These are phyloP conservation scores for Durio zibethinus DNA, from an alignment of 345 rosid genomes.

Conservation along the genomic window DNA sequence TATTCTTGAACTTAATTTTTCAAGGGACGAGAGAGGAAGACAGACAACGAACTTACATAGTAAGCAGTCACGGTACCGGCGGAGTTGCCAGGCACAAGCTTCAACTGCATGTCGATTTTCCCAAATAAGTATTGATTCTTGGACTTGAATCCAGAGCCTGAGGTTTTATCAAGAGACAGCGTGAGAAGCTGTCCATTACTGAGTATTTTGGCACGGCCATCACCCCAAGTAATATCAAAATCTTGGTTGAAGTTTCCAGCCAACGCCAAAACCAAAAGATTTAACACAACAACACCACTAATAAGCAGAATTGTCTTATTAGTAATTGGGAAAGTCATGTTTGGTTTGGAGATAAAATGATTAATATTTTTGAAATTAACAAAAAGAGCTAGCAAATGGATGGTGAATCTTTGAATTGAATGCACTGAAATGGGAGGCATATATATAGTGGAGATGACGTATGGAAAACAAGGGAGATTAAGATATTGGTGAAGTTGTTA, in stretches of 20 bases:
- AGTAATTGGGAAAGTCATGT: not conserved
- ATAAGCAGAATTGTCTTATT: not conserved
- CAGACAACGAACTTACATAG: constrained; percentile 39
- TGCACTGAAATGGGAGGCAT: not conserved
- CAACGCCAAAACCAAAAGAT: not conserved
- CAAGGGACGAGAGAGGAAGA: not conserved
- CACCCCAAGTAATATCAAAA: constrained; percentile 49
- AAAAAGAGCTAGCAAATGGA: not conserved
- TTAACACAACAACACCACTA: not conserved
- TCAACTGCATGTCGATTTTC: constrained; percentile 43
- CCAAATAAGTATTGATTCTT: constrained; percentile 42
- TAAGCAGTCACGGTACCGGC: constrained; percentile 49
- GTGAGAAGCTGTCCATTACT: constrained; percentile 41
- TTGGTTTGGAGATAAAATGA: not conserved
- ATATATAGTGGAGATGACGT: not conserved
- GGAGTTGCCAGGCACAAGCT: constrained; percentile 45
- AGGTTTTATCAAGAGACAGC: constrained; percentile 38
- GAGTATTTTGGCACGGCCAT: constrained; percentile 42
- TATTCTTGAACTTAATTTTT: not conserved
- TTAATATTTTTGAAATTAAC: not conserved
- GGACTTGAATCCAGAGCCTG: constrained; percentile 52
- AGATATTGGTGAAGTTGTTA: not conserved
- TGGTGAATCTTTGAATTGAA: not conserved
- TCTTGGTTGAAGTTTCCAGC: constrained; percentile 36
- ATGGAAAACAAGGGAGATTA: not conserved